phyloP scores from a whole-genome alignment of 2,329 filamentous ascomycete species.

The Aspergillus japonicus region DNA sequence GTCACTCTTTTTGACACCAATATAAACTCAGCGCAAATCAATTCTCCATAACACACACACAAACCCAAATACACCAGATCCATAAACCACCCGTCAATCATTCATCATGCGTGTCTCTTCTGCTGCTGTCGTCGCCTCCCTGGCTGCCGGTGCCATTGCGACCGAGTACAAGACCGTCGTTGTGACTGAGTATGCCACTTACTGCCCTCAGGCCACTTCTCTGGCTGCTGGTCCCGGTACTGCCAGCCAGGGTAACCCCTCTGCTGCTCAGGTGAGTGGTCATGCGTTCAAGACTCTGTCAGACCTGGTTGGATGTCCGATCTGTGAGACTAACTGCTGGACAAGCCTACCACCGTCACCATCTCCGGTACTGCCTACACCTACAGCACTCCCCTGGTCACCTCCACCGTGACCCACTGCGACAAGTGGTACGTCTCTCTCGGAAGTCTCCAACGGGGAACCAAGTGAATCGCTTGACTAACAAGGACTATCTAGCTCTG shows the following conservation, averaged over 20 bases:
- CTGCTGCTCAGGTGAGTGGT: slow-evolving; percentile 56
- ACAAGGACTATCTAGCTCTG: slow-evolving; percentile 20
- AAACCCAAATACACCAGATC: background rate
- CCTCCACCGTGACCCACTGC: slow-evolving; percentile 53
- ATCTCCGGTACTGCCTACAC: slow-evolving; percentile 72
- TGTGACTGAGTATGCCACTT: slow-evolving; percentile 67
- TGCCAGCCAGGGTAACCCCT: slow-evolving; percentile 61
- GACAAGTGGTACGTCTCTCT: slow-evolving; percentile 38
- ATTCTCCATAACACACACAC: slow-evolving; percentile 13
- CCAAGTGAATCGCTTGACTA: background rate
- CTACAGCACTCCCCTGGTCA: slow-evolving; percentile 53
- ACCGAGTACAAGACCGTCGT: slow-evolving; percentile 58
- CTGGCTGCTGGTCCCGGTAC: slow-evolving; percentile 57
- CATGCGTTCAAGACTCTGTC: too few relatives aligned
- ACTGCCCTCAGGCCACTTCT: slow-evolving; percentile 67
- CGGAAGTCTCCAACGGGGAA: background rate
- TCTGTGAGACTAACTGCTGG: background rate
- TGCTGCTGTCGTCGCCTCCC: slow-evolving; percentile 38
- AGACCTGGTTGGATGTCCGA: too few relatives aligned
- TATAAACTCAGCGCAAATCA: slow-evolving; percentile 5
- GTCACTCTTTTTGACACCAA: slow-evolving; percentile 18
- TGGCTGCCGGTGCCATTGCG: slow-evolving; percentile 42
- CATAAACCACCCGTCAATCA: background rate
- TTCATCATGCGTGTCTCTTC: slow-evolving; percentile 53
- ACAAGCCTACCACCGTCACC: slow-evolving; percentile 65